Evolutionary conservation across 2,329 filamentous ascomycete species (phyloP).

Genomic region (Kalmusia sp.): DNA sequence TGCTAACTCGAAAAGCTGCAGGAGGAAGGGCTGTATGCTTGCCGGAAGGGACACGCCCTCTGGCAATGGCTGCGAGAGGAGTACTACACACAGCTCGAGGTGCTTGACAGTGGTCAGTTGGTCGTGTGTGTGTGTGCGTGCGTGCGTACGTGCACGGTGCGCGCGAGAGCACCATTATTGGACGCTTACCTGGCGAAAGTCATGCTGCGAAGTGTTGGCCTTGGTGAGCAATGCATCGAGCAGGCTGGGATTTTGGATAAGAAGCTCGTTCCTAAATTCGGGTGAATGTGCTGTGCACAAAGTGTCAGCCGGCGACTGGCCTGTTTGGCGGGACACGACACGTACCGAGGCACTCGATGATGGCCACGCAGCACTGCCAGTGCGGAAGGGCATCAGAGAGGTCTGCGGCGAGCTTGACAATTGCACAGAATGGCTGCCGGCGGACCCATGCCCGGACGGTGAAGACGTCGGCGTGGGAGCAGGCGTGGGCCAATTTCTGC

Average conservation of each 20-base stretch:
- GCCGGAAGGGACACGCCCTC: conserved; percentile 37
- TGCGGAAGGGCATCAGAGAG: conserved; percentile 59
- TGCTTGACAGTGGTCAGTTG: conserved; percentile 26
- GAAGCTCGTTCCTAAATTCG: conserved; percentile 39
- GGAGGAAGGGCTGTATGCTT: conserved; percentile 42
- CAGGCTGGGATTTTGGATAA: conserved; percentile 38
- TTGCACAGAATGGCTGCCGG: conserved; percentile 56
- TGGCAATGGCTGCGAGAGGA: conserved; percentile 43
- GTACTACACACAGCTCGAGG: conserved; percentile 35
- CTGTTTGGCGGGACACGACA: conserved; percentile 1
- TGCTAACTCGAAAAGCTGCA: conserved; percentile 39
- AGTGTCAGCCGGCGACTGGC: conserved; percentile 21
- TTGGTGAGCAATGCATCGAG: conserved; percentile 42
- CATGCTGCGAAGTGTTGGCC: conserved; percentile 35
- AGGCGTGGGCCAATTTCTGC: conserved; percentile 46
- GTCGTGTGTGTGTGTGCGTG: no score
- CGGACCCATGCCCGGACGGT: conserved; percentile 55
- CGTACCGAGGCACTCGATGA: conserved; percentile 59
- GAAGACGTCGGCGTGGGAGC: conserved; percentile 37
- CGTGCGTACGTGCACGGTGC: no score
- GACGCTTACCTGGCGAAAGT: conserved; percentile 42
- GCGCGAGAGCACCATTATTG: no score
- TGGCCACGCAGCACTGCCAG: conserved; percentile 58
- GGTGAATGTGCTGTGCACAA: conserved; percentile 33
- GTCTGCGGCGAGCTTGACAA: conserved; percentile 50